Evolutionary conservation across 768 basidiomycete genomes (phyloP).

Genomic region (Mycena alexandri): DNA sequence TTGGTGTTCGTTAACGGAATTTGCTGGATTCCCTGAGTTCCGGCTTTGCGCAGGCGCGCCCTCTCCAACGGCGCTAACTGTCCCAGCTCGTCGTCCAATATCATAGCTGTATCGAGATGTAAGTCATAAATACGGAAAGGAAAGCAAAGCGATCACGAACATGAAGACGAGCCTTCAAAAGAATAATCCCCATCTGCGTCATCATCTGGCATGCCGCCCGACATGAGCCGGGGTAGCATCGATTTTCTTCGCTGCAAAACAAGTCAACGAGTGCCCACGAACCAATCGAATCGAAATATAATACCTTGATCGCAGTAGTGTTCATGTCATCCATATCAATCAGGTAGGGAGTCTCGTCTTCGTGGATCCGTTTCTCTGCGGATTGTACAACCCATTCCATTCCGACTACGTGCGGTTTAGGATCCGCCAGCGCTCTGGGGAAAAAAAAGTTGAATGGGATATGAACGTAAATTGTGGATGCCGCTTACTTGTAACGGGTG

Average conservation of each 20-base stretch:
- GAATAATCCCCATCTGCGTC: conserved; percentile 54
- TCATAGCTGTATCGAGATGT: conserved; percentile 52
- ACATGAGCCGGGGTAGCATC: conserved; percentile 74
- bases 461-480: not conserved
- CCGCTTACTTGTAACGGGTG: conserved; percentile 72
- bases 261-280: not conserved
- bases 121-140: conserved; percentile 14
- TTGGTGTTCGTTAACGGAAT: conserved; percentile 21
- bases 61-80: conserved; percentile 75
- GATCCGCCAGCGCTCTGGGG: conserved; percentile 67
- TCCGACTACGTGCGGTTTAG: conserved; percentile 80
- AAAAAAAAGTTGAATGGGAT: not conserved
- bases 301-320: conserved; percentile 75
- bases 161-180: conserved; percentile 60
- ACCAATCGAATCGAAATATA: conserved; percentile 3
- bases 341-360: conserved; percentile 75
- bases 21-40: conserved; percentile 15
- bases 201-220: conserved; percentile 47
- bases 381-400: conserved; percentile 94
- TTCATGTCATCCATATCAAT: conserved; percentile 74
- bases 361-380: conserved; percentile 71
- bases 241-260: conserved; percentile 74
- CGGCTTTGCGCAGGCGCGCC: conserved; percentile 64
- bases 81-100: conserved; percentile 58
- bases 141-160: conserved; percentile 46